Base-by-base conservation (phyloP, 139 green algal species). In the Zygnema cylindricum region DNA sequence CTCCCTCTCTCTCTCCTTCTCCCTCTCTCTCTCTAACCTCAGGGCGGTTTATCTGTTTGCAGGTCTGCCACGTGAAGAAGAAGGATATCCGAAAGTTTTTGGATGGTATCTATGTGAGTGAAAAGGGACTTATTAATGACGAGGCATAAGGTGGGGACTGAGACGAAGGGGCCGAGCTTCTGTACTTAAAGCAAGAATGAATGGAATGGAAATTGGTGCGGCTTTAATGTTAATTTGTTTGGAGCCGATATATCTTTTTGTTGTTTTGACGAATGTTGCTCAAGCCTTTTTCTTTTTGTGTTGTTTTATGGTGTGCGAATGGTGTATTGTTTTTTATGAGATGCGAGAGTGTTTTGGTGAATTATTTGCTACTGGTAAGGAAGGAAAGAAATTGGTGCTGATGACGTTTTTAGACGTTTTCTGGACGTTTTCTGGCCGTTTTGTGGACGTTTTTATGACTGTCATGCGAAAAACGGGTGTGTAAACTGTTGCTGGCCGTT, bases 21-120 rank as follows among this genome's bases (percentile, higher is more conserved):
- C 43, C 38, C 3, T 79, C 43, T 79, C 71, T 3, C 36, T 43
- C 43, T 79, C 71, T 79, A 63, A 25, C 16, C 49, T 16, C 49
- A 63, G 49, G 7, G 7, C 49, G 7, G 7, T 63, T 16, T 63
- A 16, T 63, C 49, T 63, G 49, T 16, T 79, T 82, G 77, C 84
- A 88, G 83, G 77, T 73, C 16, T 93, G 91, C 91, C 90, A 95
- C 69, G 92, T 94, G 54, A 95, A 94, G 89, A 96, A 96, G 78
- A 98, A 98, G 96, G 98, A 99, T 93, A 99, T 99, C 94, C 94
- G 98, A 84, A 99, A 99, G 95, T 99, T 99, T 94, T 91, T 99
- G 89, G 98, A 99, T 83, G 98, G 98, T 85, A 95, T 99, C 88
- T 99, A 99, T 89, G 92, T 99, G 40, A 95, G 90, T 55, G 97